Conservation (phyloP, 2,329 filamentous ascomycete species). For the Colletotrichum tofieldiae region DNA sequence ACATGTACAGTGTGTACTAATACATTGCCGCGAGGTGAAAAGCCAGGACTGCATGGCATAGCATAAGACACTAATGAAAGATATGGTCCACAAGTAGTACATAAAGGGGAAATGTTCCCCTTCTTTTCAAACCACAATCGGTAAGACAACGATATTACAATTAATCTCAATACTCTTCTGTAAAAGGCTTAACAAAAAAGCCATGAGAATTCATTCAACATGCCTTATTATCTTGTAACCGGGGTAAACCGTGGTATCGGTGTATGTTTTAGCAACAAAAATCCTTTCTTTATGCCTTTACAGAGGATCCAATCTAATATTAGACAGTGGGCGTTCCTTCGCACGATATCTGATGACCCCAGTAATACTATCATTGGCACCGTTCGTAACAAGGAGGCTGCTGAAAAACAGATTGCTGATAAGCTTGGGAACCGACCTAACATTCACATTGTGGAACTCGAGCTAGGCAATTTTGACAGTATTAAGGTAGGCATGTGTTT, state of each 20-base stretch:
- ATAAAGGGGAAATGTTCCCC: no score
- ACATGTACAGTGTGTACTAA: no score
- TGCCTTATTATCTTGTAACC: slow-evolving; percentile 15
- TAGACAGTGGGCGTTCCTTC: slow-evolving; percentile 8
- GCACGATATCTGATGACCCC: slow-evolving; percentile 56
- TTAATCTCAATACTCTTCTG: no score
- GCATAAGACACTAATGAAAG: no score
- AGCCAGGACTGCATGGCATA: no score
- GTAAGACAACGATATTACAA: no score
- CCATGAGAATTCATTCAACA: background rate
- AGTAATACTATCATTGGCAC: slow-evolving; percentile 63
- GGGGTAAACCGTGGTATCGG: slow-evolving; percentile 19
- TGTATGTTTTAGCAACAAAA: background rate
- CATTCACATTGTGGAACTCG: slow-evolving; percentile 59
- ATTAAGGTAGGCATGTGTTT: slow-evolving; percentile 51
- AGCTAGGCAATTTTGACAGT: slow-evolving; percentile 57
- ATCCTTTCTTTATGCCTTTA: no score
- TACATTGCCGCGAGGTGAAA: no score
- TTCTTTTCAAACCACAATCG: no score
- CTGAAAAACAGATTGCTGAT: slow-evolving; percentile 59
- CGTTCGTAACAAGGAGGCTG: slow-evolving; percentile 61
- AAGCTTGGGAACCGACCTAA: slow-evolving; percentile 59
- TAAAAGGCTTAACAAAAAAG: background rate
- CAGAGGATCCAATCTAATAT: background rate
- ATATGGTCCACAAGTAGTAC: no score